phyloP scores from a whole-genome alignment of 129 eudicot genomes.

The Gnaphalium uliginosum region DNA sequence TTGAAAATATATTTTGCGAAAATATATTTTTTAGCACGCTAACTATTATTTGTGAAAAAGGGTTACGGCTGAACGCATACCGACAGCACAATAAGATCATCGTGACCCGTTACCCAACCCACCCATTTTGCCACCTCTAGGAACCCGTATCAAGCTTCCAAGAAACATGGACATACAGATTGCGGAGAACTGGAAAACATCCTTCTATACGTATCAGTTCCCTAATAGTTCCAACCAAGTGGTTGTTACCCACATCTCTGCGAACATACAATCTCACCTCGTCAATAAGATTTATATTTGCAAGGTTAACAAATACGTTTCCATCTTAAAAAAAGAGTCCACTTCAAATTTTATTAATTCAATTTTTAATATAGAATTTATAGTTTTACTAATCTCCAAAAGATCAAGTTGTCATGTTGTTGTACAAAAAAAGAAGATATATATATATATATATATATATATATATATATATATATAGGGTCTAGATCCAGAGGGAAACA shows the following conservation, averaged over 20 bases:
- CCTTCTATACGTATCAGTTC: constrained; percentile 95
- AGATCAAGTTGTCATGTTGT: background rate
- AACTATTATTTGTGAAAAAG: background rate
- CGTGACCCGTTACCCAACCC: background rate
- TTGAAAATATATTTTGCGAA: background rate
- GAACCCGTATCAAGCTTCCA: constrained; percentile 2
- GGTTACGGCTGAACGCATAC: background rate
- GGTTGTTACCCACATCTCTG: constrained; percentile 96
- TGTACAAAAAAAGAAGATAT: background rate
- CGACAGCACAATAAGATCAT: background rate
- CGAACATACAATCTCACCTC: constrained; percentile 1
- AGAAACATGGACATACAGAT: constrained; percentile 62
- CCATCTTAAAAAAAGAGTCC: constrained; percentile 16
- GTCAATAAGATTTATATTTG: constrained; percentile 9
- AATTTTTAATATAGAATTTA: background rate
- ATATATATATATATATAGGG: no score
- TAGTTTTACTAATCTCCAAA: background rate
- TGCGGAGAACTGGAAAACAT: constrained; percentile 86
- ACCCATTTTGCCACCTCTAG: background rate
- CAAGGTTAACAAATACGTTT: background rate
- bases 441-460: background rate
- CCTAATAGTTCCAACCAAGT: constrained; percentile 91
- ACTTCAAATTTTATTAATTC: constrained; percentile 13
- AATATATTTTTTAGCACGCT: background rate
- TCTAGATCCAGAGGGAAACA: no score